Conservation (phyloP, 768 basidiomycete species). For the Boletus patriciae region DNA sequence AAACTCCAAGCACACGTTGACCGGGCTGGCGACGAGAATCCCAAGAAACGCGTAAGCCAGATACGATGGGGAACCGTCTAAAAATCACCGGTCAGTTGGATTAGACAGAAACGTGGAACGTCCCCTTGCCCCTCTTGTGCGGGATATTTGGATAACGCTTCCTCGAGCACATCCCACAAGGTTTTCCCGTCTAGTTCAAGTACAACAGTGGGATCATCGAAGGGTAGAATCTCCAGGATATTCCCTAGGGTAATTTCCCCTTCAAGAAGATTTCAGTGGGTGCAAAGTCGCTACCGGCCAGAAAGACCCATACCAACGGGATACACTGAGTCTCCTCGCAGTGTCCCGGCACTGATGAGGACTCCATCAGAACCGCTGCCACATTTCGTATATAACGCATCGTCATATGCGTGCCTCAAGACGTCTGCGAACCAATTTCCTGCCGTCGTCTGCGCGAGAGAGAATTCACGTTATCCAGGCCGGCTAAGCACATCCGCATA, state of each 20-base stretch:
- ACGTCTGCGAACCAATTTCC: constrained; percentile 87
- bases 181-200: constrained; percentile 75
- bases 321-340: constrained; percentile 84
- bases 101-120: neutral
- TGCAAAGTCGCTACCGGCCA: neutral
- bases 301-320: constrained; percentile 58
- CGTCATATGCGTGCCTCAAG: constrained; percentile 77
- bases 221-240: constrained; percentile 86
- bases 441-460: constrained; percentile 51
- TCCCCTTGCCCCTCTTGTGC: constrained; percentile 82
- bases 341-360: constrained; percentile 79
- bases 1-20: constrained; percentile 71
- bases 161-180: constrained; percentile 80
- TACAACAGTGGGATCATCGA: constrained; percentile 82
- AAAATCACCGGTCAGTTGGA: neutral
- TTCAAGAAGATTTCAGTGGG: constrained; percentile 34
- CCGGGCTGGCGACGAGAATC: constrained; percentile 75
- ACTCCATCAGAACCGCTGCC: constrained; percentile 74
- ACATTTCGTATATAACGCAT: constrained; percentile 55
- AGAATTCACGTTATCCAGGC: neutral
- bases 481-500: constrained; percentile 23
- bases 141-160: constrained; percentile 73
- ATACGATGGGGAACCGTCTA: constrained; percentile 86
- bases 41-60: constrained; percentile 84
- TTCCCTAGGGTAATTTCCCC: constrained; percentile 78